Base-by-base conservation (phyloP, 2,329 filamentous ascomycete genomes). In the Arthrobotrys sinensis region DNA sequence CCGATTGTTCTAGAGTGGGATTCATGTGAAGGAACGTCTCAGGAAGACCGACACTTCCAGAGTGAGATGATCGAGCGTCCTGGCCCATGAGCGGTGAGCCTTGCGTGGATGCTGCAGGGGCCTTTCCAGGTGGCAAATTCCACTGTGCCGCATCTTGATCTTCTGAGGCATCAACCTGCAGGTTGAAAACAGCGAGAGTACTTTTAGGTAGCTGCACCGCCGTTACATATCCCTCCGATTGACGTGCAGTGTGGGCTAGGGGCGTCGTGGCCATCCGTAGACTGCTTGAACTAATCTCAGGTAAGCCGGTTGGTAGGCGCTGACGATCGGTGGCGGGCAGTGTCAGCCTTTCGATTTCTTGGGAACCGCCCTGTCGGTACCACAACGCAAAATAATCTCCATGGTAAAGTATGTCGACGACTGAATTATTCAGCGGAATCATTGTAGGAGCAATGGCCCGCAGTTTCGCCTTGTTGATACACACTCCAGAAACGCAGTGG, bases 331-430 rank as follows among this genome's bases (percentile, higher is more conserved):
- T 78, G 75, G 75, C 75, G 75, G 75, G 75, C 14, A 67, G 75
- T 53, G 67, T 72, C 75, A 72, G 60, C 75, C 52, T 71, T 72
- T 78, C 75, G 67, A 78, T 68, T 45, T 78, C 75, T 64, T 78
- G 75, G 50, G 75, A 67, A n/a, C 75, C 75, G 21, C 75, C 75
- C 53, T 63, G 67, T 50, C 75, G 75, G 21, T 63, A 78, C 75
- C 75, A 78, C n/a, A 52, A 43, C n/a, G 46, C 75, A 68, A 78
- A 78, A 48, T 71, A 78, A 46, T 78, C 75, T 32, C 75, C 75
- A 16, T 78, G 75, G 28, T 78, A 78, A 5, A 78, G 67, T 4
- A 72, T 78, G 45, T 78, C 75, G 34, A 78, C 75, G 36, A 78
- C 75, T 16, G 75, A 78, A 50, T 48, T 68, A 64, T 78, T 78